Evolutionary conservation across 257 asterid species (phyloP), one percentile per base, ranked within the genome.

Genomic region (Rubia yunnanensis): DNA sequence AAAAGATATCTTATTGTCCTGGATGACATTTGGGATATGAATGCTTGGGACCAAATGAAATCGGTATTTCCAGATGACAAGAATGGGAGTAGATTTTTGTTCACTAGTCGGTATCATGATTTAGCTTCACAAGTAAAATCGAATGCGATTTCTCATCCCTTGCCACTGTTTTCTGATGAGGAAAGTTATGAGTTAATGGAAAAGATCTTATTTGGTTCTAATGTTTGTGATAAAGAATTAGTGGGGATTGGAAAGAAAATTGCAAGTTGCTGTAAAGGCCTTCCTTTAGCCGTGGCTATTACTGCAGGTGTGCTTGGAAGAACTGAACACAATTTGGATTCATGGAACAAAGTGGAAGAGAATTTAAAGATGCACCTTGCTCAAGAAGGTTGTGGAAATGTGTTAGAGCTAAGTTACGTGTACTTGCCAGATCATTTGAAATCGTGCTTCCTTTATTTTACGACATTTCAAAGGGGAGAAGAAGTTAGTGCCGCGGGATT

Each of bases 11-110:
- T 59, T 3, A 31, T 59, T 31, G 64, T 59, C 5, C 1, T 59
- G 64, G 64, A 59, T 59, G 64, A 59, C 38, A 59, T 59, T 18
- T 59, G 64, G 64, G 44, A 59, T 31, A 26, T 31, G 30, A 44
- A 31, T 1, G 64, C 4, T 2, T 59, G 64, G 64, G 15, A 9
- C 4, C 26, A 30, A 7, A 4, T 59, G 44, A n/a, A n/a, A n/a
- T n/a, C 15, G 6, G 20, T 7, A 5, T 59, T 59, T 31, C 64
- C 64, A 0, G 38, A 59, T 59, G 64, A 59, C 27, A 18, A 18
- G 13, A 59, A 59, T 7, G 64, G 64, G 30, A 59, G 64, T 18
- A 13, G 64, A 31, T 30, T 59, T 7, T 15, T 59, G 44, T 31
- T 59, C 6, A 59, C 64, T 26, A 59, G 27, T 32, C 44, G 64